Evolutionary conservation across 2,329 filamentous ascomycete species (phyloP).

Genomic region (Fusarium xylarioides): DNA sequence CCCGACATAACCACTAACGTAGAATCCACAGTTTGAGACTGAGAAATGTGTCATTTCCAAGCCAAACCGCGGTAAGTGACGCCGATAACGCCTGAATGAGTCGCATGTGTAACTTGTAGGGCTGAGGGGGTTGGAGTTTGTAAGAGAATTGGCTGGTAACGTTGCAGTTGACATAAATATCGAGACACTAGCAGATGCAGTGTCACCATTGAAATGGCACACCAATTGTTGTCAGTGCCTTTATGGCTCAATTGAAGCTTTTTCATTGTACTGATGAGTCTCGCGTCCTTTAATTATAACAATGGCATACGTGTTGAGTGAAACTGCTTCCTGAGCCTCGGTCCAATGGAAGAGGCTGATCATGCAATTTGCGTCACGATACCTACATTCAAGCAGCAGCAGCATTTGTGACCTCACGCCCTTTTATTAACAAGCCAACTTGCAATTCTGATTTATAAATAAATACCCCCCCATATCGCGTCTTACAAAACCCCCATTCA

Average conservation of each 20-base stretch:
- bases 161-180: background rate
- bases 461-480: background rate
- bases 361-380: background rate
- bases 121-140: background rate
- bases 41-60: background rate
- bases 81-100: background rate
- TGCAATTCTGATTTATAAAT: background rate
- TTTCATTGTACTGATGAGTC: accelerated
- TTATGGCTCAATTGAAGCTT: background rate
- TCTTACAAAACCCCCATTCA: background rate
- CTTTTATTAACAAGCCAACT: background rate
- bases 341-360: background rate
- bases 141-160: background rate
- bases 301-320: accelerated
- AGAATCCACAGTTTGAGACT: background rate
- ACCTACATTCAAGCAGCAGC: accelerated
- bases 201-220: background rate
- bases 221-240: background rate
- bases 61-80: background rate
- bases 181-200: background rate
- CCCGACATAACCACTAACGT: background rate
- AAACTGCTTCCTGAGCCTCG: background rate
- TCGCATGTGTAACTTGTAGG: background rate
- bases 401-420: background rate
- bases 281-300: accelerated